Conservation (phyloP, 208 protist genomes). For the Crithidia thermophila region DNA sequence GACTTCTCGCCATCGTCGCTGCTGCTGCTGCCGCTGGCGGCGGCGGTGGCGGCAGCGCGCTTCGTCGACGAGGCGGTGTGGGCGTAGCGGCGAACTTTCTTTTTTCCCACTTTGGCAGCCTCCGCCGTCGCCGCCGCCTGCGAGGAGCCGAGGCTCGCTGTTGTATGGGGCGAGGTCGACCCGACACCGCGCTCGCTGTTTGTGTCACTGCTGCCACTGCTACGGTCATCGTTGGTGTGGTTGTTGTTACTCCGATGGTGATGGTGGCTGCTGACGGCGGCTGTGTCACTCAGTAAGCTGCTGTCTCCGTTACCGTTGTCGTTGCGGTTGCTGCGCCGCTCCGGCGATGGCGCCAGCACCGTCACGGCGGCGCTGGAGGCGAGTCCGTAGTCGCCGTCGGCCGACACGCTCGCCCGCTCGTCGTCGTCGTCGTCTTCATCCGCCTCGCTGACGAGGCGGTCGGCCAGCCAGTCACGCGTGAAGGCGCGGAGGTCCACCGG, state of each 20-base stretch:
- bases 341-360: background rate
- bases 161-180: no score
- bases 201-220: background rate
- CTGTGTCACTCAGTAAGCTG: slow-evolving; percentile 10
- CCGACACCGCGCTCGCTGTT: no score
- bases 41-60: no score
- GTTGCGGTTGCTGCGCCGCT: slow-evolving; percentile 15
- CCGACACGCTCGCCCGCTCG: background rate
- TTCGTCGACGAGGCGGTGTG: no score
- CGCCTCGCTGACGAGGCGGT: slow-evolving; percentile 31
- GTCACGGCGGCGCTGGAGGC: background rate
- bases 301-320: slow-evolving; percentile 4
- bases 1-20: background rate
- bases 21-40: no score
- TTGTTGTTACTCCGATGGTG: background rate
- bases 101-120: no score
- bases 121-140: no score
- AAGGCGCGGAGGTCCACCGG: slow-evolving; percentile 68
- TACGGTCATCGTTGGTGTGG: background rate
- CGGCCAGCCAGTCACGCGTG: slow-evolving; percentile 59
- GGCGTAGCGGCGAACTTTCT: no score
- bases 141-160: no score
- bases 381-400: background rate
- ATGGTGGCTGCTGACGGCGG: slow-evolving; percentile 4
- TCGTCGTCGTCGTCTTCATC: slow-evolving; percentile 17